Conservation (phyloP, 1,139 yeast species). For the Eremothecium coryli region DNA sequence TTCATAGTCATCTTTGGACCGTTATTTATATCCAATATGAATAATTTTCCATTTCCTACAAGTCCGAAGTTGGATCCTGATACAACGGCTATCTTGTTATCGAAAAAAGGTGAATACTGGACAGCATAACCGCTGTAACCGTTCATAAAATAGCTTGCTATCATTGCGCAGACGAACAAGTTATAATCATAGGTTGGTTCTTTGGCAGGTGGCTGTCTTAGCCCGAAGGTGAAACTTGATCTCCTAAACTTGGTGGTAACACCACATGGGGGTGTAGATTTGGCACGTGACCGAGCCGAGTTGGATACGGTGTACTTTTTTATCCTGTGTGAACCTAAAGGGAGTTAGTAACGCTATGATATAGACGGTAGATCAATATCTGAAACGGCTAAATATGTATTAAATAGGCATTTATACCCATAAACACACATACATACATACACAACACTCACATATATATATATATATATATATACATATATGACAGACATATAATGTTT, state of each 20-base stretch:
- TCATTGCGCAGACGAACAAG: too few relatives aligned
- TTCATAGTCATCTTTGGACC: slow-evolving; percentile 52
- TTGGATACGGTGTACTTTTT: too few relatives aligned
- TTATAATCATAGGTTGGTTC: too few relatives aligned
- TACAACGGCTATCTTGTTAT: slow-evolving; percentile 82
- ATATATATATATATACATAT: background rate
- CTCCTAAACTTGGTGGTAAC: too few relatives aligned
- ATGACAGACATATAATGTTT: background rate
- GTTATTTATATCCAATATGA: slow-evolving; percentile 56
- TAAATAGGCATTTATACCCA: background rate
- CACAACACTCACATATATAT: background rate
- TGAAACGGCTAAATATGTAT: background rate
- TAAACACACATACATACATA: background rate
- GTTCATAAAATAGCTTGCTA: slow-evolving; percentile 66
- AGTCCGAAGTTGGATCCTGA: slow-evolving; percentile 88
- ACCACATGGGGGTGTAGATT: too few relatives aligned
- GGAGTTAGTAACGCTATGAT: too few relatives aligned
- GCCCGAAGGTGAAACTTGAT: too few relatives aligned
- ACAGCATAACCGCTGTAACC: slow-evolving; percentile 86
- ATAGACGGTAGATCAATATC: too few relatives aligned
- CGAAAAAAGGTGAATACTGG: slow-evolving; percentile 85
- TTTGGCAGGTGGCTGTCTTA: too few relatives aligned
- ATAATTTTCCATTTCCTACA: slow-evolving; percentile 85
- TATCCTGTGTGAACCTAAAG: too few relatives aligned
- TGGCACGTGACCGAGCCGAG: too few relatives aligned